Base-by-base conservation (phyloP, 768 basidiomycete species). In the Dioszegia hungarica region DNA sequence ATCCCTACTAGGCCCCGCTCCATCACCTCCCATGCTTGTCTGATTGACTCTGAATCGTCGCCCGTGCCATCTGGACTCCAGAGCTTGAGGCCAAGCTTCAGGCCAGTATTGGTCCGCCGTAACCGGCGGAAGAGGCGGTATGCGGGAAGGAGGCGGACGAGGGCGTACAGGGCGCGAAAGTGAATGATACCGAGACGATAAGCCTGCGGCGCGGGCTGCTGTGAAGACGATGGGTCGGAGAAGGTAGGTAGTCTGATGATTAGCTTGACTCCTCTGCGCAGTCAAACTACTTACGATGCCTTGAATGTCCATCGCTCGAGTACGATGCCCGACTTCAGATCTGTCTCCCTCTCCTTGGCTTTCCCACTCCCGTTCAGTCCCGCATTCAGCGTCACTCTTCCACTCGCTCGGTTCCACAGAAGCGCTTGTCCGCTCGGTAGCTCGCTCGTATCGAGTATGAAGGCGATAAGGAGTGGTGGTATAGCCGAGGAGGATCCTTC, bases 21-120 rank as follows among this genome's bases (percentile, higher is more conserved):
- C 74, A 75, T 75, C 24, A 67, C 56, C 19, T 66, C 57, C 74
- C 74, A 75, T 5, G 74, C 72, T 44, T 68, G 62, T n/a, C 54
- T 57, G 1, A 73, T 43, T 25, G 59, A 70, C 19, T 58, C 44
- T 2, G 29, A 17, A 0, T 60, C 48, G 51, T 66, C 66, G 1
- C 63, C 43, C 41, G 40, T 65, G 12, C 65, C 70, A 49, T 74
- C 74, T 8, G 69, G 66, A 20, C 57, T 63, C 74, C 74, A 75
- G 10, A 75, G 61, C 60, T 75, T 75, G 39, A 75, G 60, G 4
- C 74, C 74, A 12, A 75, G 56, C 22, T 62, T 56, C 1, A 75
- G 62, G 19, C 73, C 68, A 28, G 59, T 68, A 33, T 68, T 71
- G 22, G 60, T 60, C 0, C 68, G 60, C 28, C 70, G 50, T 9